A percentile compares a stretch with the other conserved stretches of the same genome.
phyloP scores from a whole-genome alignment of 768 basidiomycete genomes.

The Auricularia heimuer region DNA sequence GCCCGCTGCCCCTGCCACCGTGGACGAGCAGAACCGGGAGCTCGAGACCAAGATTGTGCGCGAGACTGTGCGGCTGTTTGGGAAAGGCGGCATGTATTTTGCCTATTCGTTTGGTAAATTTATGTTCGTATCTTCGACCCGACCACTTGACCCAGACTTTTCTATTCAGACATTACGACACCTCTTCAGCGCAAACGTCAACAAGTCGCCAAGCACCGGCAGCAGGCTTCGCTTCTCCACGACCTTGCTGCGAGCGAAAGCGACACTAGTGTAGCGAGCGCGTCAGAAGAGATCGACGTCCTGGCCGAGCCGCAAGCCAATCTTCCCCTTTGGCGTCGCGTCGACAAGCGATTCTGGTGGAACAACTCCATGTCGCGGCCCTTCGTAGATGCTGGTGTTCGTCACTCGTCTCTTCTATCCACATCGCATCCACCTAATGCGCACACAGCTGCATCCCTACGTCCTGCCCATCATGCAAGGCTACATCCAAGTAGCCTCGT shows the following conservation, averaged over 20 bases:
- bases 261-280: slow-evolving; percentile 16
- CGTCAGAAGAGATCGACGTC: slow-evolving; percentile 34
- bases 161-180: slow-evolving; percentile 59
- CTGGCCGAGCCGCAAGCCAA: slow-evolving; percentile 65
- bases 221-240: slow-evolving; percentile 45
- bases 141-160: no score
- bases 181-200: slow-evolving; percentile 75
- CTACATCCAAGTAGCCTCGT: slow-evolving; percentile 68
- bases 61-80: slow-evolving; percentile 67
- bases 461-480: slow-evolving; percentile 92
- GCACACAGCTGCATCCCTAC: slow-evolving; percentile 61
- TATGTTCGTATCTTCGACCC: neutral
- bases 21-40: slow-evolving; percentile 61
- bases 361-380: slow-evolving; percentile 82
- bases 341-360: slow-evolving; percentile 93
- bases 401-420: slow-evolving; percentile 14
- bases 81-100: slow-evolving; percentile 86
- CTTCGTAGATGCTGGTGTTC: slow-evolving; percentile 79
- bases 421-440: slow-evolving; percentile 1
- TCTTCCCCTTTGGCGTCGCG: slow-evolving; percentile 84
- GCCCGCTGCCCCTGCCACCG: slow-evolving; percentile 50
- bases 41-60: slow-evolving; percentile 76
- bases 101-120: slow-evolving; percentile 70
- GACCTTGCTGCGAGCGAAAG: slow-evolving; percentile 44
- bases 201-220: slow-evolving; percentile 42